Evolutionary conservation across 139 green algal genomes (phyloP), one percentile per base, ranked within the genome.

Genomic region (Ettlia oleoabundans): DNA sequence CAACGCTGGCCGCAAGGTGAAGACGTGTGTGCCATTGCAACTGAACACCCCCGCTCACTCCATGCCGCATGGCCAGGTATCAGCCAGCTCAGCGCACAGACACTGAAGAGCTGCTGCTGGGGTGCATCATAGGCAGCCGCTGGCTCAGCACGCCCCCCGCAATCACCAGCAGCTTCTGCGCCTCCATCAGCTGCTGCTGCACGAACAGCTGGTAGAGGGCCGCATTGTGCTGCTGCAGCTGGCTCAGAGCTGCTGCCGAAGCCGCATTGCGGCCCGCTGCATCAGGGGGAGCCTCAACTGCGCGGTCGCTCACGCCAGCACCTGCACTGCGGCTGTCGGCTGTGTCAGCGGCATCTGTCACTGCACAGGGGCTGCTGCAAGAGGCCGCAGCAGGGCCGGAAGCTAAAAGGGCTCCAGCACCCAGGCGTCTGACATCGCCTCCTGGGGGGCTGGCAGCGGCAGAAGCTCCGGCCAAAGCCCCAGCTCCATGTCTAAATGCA

Each of bases 181-280:
- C 75, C n/a, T 40, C 58, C n/a, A 73, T 18, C 75, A 81, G 75
- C 75, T 81, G 75, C 58, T 81, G 75, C 75, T 81, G 75, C 52
- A 81, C 75, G 22, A 81, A 61, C 40, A 81, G 18, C 18, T 41
- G 40, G 75, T 73, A 81, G 19, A 72, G n/a, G 1, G 38, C 61
- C 3, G 75, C 61, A 28, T 81, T 61, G 26, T 72, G 75, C 58
- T 72, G 75, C 40, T 61, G 75, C 61, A 81, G 61, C 75, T 62
- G 40, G 35, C 35, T 58, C 1, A 81, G 40, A 1, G 75, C 58
- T 3, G 40, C 52, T 1, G 26, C 53, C 24, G 69, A 42, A 4
- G 42, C 69, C 7, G 28, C 7, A 10, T 26, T 32, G 68, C 28
- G 21, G 28, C n/a, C n/a, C n/a, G 41, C 1, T 9, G 40, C 42